These are phyloP conservation scores for Rhizopogon hawkerae DNA, from an alignment of 1,284 basidiomycete species.

Conservation along the genomic window DNA sequence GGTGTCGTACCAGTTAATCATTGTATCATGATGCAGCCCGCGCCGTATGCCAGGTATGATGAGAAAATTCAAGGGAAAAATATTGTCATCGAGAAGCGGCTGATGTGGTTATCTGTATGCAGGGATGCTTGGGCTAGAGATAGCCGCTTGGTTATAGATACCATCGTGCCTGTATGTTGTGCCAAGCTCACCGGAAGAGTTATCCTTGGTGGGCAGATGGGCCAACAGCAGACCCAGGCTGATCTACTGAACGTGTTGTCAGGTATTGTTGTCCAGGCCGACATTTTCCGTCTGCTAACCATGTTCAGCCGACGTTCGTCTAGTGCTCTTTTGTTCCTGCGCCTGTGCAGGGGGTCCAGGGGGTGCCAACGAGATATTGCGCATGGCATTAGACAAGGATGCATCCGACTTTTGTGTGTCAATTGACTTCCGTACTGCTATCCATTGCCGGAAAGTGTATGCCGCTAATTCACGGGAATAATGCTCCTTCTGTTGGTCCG, in stretches of 20 bases:
- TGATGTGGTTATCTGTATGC: not conserved
- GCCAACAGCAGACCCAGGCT: not conserved
- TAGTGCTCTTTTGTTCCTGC: not conserved
- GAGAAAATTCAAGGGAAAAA: not conserved
- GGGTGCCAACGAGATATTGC: not conserved
- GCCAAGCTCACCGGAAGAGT: not conserved
- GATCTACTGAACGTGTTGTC: not conserved
- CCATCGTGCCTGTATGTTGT: not conserved
- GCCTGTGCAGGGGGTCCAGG: not conserved
- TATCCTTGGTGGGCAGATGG: not conserved
- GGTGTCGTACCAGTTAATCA: not conserved
- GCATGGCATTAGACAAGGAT: not conserved
- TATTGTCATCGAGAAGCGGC: not conserved
- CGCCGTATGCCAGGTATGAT: not conserved
- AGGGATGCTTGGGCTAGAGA: not conserved
- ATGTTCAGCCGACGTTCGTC: not conserved
- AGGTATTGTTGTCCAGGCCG: not conserved
- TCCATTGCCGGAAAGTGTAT: constrained; percentile 52
- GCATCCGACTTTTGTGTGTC: constrained; percentile 1
- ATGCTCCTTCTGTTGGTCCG: constrained; percentile 41
- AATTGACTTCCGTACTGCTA: constrained; percentile 24
- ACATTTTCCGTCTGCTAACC: not conserved
- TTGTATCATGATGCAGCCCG: too few relatives aligned
- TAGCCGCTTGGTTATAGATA: not conserved
- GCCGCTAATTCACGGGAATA: constrained; percentile 53